Evolutionary conservation across 2,329 filamentous ascomycete genomes (phyloP).

Genomic region (Paecilomyces variotii): DNA sequence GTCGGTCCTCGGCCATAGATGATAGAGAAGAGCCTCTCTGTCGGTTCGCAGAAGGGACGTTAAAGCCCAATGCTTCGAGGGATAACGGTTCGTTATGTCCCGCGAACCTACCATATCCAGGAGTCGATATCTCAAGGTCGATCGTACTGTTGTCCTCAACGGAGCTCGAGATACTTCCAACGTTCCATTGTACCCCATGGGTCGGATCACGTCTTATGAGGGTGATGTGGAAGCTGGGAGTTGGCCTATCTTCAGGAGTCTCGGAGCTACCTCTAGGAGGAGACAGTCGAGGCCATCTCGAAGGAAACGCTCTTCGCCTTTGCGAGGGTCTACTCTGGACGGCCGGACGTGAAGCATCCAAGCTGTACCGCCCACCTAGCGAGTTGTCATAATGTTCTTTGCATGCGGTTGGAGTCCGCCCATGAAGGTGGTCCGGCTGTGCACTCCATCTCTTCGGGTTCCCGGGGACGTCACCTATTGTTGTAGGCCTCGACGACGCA

Average conservation of each 20-base stretch:
- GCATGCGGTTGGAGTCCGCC: constrained; percentile 11
- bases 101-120: constrained; percentile 54
- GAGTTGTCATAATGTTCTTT: constrained; percentile 16
- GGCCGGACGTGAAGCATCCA: constrained; percentile 19
- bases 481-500: background rate
- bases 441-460: constrained; percentile 23
- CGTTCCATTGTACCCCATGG: constrained; percentile 65
- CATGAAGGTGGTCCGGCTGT: constrained; percentile 16
- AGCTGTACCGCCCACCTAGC: constrained; percentile 17
- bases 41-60: constrained; percentile 7
- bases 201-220: constrained; percentile 67
- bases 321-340: constrained; percentile 16
- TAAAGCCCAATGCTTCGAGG: constrained; percentile 21
- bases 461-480: constrained; percentile 6
- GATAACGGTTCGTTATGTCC: constrained; percentile 27
- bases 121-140: constrained; percentile 50
- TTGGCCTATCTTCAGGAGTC: background rate
- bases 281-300: constrained; percentile 11
- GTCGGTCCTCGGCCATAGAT: background rate
- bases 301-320: constrained; percentile 13
- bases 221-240: constrained; percentile 38
- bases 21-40: background rate
- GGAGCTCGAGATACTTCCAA: constrained; percentile 52
- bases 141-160: constrained; percentile 26
- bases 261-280: constrained; percentile 7